phyloP scores from a whole-genome alignment of 2,329 filamentous ascomycete species.

The Paraphaeosphaeria sporulosa region DNA sequence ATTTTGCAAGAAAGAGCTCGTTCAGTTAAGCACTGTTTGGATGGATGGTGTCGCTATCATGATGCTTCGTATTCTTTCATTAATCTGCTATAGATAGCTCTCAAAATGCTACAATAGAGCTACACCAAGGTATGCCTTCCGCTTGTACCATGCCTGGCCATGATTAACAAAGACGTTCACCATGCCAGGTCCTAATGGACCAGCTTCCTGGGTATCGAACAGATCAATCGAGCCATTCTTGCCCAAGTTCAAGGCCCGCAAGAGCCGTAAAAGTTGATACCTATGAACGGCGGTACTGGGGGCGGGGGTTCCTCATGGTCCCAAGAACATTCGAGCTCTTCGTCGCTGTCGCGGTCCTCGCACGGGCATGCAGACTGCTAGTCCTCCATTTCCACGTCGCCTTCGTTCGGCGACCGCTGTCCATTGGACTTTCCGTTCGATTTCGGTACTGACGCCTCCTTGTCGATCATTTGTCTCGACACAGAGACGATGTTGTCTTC shows the following conservation, averaged over 20 bases:
- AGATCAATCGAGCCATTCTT: not conserved
- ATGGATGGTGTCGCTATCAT: not conserved
- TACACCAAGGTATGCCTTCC: conserved; percentile 1
- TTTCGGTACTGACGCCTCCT: conserved; percentile 89
- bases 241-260: not conserved
- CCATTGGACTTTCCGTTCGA: conserved; percentile 35
- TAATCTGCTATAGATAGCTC: conserved; percentile 2
- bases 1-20: no score
- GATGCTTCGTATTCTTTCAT: conserved; percentile 10
- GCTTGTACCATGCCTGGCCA: not conserved
- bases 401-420: conserved; percentile 16
- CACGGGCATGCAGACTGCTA: conserved; percentile 3
- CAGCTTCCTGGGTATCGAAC: not conserved
- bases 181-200: not conserved
- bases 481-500: conserved; percentile 99
- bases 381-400: conserved; percentile 10
- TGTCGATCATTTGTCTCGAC: conserved; percentile 99
- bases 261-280: not conserved
- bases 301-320: conserved; percentile 3
- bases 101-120: conserved; percentile 4
- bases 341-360: not conserved
- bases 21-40: not conserved
- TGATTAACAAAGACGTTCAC: not conserved
- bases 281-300: not conserved
- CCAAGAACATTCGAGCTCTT: not conserved